Conservation (phyloP, 2,329 filamentous ascomycete species). For the Monosporascus sp. region DNA sequence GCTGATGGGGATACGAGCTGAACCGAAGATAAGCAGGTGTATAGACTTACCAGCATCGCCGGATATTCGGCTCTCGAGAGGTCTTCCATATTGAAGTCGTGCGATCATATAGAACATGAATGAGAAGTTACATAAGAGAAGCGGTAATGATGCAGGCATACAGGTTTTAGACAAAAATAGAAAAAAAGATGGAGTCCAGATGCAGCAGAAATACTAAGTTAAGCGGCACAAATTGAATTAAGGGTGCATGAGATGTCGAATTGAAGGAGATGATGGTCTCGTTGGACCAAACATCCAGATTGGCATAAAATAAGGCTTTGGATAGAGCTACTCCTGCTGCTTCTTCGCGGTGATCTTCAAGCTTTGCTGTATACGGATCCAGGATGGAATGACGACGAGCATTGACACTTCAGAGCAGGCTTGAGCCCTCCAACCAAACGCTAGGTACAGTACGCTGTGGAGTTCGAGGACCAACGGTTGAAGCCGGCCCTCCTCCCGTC, state of each 20-base stretch:
- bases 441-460: too few species aligned
- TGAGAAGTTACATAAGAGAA: conserved; percentile 12
- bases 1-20: too few species aligned
- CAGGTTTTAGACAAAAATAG: conserved; percentile 3
- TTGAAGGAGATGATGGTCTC: conserved; percentile 6
- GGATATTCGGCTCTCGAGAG: conserved; percentile 88
- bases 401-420: background rate
- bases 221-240: conserved; percentile 4
- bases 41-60: conserved; percentile 74
- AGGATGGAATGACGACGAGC: background rate
- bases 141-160: conserved; percentile 24
- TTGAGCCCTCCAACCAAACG: too few species aligned
- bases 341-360: too few species aligned
- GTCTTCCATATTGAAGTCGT: conserved; percentile 55
- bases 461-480: background rate
- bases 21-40: background rate
- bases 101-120: conserved; percentile 27
- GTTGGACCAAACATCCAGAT: background rate
- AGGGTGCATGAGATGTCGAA: conserved; percentile 12
- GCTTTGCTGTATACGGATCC: background rate
- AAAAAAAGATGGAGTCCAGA: conserved; percentile 11
- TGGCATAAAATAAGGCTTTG: background rate
- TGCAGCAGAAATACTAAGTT: conserved; percentile 2
- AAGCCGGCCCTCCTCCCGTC: background rate
- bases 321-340: too few species aligned